Evolutionary conservation across 2,329 filamentous ascomycete genomes (phyloP).

Genomic region (Hypoxylon sp.): DNA sequence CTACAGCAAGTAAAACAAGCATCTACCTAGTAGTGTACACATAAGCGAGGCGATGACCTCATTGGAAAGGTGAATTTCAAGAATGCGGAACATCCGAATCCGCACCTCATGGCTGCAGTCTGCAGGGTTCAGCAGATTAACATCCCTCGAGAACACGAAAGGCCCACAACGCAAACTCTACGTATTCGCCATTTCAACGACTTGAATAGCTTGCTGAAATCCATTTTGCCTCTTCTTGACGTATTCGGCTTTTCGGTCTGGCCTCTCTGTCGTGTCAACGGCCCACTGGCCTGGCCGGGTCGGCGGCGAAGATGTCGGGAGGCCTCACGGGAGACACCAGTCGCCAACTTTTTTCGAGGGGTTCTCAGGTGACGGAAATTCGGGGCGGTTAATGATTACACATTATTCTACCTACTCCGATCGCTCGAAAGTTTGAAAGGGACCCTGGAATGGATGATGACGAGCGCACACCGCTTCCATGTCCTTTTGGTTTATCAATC

Average conservation of each 20-base stretch:
- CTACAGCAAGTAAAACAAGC: conserved; percentile 9
- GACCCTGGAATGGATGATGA: conserved; percentile 11
- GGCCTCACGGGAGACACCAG: conserved; percentile 29
- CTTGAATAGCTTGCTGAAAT: conserved; percentile 5
- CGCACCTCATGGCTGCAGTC: conserved; percentile 16
- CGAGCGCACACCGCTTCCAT: conserved; percentile 25
- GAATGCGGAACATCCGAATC: conserved; percentile 38
- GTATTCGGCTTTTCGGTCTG: conserved; percentile 26
- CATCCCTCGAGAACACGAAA: conserved; percentile 27
- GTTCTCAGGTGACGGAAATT: conserved; percentile 10
- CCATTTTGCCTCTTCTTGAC: conserved; percentile 38
- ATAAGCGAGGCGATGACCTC: conserved; percentile 43
- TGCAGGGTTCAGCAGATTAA: conserved; percentile 21
- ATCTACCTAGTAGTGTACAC: no score
- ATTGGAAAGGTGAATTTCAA: conserved; percentile 25
- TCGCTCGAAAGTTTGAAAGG: conserved; percentile 7
- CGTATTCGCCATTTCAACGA: conserved; percentile 24
- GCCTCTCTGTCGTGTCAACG: conserved; percentile 36
- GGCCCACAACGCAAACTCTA: conserved; percentile 24
- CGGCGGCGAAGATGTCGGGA: conserved; percentile 35
- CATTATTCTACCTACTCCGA: conserved; percentile 3
- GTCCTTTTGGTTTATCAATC: conserved; percentile 22
- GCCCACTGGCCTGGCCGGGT: conserved; percentile 40
- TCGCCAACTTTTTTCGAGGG: conserved; percentile 14
- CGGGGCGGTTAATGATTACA: conserved; percentile 27